These are phyloP conservation scores for Cyanidiococcus yangmingshanensis DNA, from an alignment of 23 red algal species.

Conservation along the genomic window DNA sequence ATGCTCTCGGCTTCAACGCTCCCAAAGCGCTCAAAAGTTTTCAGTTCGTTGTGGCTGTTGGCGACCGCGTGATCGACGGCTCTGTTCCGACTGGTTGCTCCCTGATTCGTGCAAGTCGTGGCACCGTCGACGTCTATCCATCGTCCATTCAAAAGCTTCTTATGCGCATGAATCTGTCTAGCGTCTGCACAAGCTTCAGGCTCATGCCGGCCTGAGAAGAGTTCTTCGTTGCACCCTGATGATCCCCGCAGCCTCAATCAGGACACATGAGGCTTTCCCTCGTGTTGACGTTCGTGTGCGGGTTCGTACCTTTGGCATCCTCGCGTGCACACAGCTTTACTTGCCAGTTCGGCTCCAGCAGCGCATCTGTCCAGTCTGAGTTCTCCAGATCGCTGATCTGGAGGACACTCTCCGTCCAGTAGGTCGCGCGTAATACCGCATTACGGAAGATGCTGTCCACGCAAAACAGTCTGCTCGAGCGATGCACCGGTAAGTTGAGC, in stretches of 20 bases:
- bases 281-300: conserved; percentile 44
- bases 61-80: no score
- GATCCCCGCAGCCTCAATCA: conserved; percentile 21
- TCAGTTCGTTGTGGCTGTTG: no score
- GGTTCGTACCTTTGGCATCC: conserved; percentile 60
- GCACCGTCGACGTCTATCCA: no score
- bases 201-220: no score
- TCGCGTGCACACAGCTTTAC: conserved; percentile 39
- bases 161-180: no score
- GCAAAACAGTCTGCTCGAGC: conserved; percentile 55
- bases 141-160: no score
- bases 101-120: no score
- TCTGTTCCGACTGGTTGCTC: no score
- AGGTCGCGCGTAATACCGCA: conserved; percentile 46
- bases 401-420: conserved; percentile 59
- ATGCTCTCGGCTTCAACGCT: no score
- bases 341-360: conserved; percentile 38
- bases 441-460: conserved; percentile 34
- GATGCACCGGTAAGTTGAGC: conserved; percentile 44
- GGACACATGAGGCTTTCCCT: conserved; percentile 85
- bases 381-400: conserved; percentile 35
- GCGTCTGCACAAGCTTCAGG: no score
- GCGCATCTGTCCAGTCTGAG: conserved; percentile 59
- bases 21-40: no score
- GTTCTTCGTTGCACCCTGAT: no score